Evolutionary conservation across 345 rosid genomes (phyloP).

Genomic region (Citrus cavaleriei): DNA sequence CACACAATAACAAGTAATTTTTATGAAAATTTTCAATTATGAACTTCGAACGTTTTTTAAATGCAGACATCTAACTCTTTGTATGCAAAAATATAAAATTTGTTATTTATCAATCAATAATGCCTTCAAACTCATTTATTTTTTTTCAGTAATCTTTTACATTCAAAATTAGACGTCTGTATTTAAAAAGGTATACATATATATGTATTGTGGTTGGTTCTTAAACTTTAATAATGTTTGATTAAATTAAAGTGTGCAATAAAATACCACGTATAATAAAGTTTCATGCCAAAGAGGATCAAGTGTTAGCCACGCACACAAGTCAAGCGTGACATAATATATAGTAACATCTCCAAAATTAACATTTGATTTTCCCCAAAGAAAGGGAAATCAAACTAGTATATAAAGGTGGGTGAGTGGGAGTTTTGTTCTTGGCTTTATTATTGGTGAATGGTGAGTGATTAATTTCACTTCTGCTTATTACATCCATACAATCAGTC

Average conservation of each 20-base stretch:
- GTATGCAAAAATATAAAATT: accelerated
- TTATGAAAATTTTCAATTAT: no score
- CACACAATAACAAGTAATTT: background rate
- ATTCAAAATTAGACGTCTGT: no score
- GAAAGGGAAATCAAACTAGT: conserved; percentile 17
- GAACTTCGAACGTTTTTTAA: no score
- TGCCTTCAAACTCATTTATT: no score
- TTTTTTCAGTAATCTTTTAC: no score
- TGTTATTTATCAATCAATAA: no score
- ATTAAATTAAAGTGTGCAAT: background rate
- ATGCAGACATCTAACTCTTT: background rate
- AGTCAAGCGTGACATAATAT: conserved; percentile 12
- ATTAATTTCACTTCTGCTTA: background rate
- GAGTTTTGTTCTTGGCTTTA: conserved; percentile 16
- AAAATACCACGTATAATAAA: background rate
- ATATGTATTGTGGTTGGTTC: no score
- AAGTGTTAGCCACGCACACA: conserved; percentile 16
- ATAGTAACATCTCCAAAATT: background rate
- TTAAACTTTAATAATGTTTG: no score
- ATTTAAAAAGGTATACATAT: no score
- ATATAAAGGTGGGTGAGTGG: conserved; percentile 50
- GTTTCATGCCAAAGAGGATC: background rate
- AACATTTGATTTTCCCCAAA: conserved; percentile 15
- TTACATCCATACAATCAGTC: background rate
- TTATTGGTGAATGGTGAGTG: background rate